Conservation (phyloP, 352 stramenopile genomes). For the Blastocystis sp. region DNA sequence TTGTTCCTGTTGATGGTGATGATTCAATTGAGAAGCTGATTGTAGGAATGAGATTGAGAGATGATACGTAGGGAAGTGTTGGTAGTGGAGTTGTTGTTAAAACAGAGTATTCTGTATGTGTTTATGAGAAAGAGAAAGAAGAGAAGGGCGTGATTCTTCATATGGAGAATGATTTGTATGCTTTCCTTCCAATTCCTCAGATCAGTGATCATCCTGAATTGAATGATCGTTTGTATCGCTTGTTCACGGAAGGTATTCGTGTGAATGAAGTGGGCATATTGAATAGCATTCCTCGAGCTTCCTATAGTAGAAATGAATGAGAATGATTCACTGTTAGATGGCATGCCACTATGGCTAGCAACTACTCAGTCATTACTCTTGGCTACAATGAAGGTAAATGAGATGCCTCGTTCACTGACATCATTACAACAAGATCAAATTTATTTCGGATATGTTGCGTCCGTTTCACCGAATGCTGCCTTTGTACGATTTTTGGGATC, state of each 20-base stretch:
- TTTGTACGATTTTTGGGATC: slow-evolving; percentile 26
- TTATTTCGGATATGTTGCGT: slow-evolving; percentile 10
- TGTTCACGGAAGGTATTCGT: background rate
- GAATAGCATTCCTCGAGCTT: background rate
- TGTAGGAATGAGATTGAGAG: background rate
- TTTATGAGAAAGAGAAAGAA: background rate
- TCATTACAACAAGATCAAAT: background rate
- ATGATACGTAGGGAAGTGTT: slow-evolving; percentile 3
- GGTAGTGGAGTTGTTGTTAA: background rate
- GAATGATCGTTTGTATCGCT: background rate
- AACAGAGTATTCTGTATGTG: background rate
- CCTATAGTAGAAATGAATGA: background rate
- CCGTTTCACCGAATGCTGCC: background rate
- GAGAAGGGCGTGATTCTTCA: slow-evolving; percentile 9
- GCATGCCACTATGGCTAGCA: slow-evolving; percentile 3
- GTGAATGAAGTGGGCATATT: slow-evolving; percentile 43
- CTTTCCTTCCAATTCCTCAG: slow-evolving; percentile 15
- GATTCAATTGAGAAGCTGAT: background rate
- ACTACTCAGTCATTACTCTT: slow-evolving; percentile 29
- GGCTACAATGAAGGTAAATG: background rate
- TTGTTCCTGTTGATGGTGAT: background rate
- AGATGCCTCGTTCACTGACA: background rate
- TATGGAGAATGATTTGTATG: slow-evolving; percentile 18
- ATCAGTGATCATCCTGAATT: background rate
- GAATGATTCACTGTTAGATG: background rate